Conservation (phyloP, 257 asterid species). For the Asclepias syriaca region DNA sequence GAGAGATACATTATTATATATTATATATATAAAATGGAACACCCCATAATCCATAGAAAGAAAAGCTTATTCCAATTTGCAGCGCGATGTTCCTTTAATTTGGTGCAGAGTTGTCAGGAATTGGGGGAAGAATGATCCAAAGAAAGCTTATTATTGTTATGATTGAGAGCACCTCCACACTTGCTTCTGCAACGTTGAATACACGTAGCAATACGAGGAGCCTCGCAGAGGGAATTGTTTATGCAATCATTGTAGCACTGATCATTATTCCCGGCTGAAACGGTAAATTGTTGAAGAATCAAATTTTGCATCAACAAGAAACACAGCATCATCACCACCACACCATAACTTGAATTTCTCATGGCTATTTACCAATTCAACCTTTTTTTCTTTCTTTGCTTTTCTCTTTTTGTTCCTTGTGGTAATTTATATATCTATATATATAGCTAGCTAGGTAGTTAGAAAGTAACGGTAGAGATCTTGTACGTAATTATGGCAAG, state of each 20-base stretch:
- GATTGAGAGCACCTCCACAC: background rate
- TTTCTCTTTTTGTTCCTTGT: no score
- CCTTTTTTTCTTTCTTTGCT: background rate
- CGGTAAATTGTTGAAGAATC: background rate
- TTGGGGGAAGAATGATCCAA: background rate
- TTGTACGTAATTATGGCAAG: no score
- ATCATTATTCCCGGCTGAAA: background rate
- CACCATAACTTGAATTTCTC: background rate
- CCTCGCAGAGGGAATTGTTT: background rate
- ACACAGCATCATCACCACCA: background rate
- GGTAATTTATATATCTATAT: no score
- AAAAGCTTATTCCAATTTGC: background rate
- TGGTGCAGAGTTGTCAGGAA: background rate
- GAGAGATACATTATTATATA: no score
- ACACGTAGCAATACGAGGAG: background rate
- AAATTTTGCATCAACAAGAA: background rate
- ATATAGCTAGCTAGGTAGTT: no score
- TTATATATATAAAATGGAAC: no score
- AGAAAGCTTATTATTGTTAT: background rate
- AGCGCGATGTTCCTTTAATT: background rate
- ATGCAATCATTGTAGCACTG: background rate
- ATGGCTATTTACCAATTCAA: background rate
- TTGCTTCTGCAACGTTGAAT: background rate
- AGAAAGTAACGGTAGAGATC: no score
- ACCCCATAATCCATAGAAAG: no score